Evolutionary conservation across 2,329 filamentous ascomycete genomes (phyloP).

Genomic region (Diaporthe australafricana): DNA sequence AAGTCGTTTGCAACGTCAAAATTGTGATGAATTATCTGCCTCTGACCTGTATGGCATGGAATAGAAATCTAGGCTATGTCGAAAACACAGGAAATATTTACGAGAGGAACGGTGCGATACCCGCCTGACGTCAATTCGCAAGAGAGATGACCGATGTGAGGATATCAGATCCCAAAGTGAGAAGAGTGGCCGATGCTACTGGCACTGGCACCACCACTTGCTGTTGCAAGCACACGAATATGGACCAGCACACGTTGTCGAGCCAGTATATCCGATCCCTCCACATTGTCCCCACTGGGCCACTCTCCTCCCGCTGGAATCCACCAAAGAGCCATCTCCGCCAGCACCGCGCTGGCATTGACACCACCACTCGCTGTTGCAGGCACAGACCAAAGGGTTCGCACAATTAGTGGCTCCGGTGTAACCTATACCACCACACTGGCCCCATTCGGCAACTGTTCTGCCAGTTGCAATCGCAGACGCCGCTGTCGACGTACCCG

Average conservation of each 20-base stretch:
- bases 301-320: neutral
- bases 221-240: constrained; percentile 29
- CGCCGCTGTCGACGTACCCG: constrained; percentile 3
- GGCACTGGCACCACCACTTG: constrained; percentile 35
- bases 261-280: constrained; percentile 26
- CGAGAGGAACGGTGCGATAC: no score
- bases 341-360: constrained; percentile 42
- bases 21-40: neutral
- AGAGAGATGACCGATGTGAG: neutral
- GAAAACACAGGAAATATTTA: neutral
- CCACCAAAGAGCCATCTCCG: neutral
- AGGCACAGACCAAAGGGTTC: constrained; percentile 47
- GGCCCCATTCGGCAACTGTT: constrained; percentile 48
- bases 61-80: neutral
- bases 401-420: constrained; percentile 49
- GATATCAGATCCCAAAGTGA: neutral
- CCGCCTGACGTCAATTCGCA: neutral
- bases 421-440: constrained; percentile 51
- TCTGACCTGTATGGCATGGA: neutral
- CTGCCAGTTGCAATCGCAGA: constrained; percentile 29
- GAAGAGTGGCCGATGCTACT: neutral
- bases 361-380: constrained; percentile 47
- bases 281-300: constrained; percentile 34
- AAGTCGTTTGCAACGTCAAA: neutral
- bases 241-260: constrained; percentile 27